Conservation (phyloP, 2,329 filamentous ascomycete genomes). For the Paecilomyces niveus region DNA sequence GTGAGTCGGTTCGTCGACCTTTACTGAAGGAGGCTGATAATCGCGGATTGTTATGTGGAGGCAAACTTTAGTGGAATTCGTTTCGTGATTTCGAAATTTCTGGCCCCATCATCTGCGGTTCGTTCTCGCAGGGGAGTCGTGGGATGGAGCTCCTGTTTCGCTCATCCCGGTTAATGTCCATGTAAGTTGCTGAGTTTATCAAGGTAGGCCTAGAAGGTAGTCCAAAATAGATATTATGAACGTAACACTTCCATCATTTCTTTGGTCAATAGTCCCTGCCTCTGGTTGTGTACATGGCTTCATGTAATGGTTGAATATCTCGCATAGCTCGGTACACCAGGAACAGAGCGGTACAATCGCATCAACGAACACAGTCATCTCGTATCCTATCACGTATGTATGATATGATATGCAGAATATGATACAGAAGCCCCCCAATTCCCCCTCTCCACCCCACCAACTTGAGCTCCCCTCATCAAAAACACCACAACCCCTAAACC, state of each 20-base stretch:
- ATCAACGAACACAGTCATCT: too few relatives aligned
- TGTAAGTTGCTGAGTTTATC: not conserved
- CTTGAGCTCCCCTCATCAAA: too few relatives aligned
- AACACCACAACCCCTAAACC: slow-evolving; percentile 7
- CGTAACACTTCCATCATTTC: too few relatives aligned
- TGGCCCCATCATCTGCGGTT: not conserved
- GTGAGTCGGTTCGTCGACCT: slow-evolving; percentile 19
- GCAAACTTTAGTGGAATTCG: not conserved
- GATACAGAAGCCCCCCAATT: not conserved
- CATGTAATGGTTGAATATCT: too few relatives aligned
- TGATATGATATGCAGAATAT: too few relatives aligned
- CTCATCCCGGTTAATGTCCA: not conserved
- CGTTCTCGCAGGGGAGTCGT: not conserved
- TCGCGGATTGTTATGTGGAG: slow-evolving; percentile 1
- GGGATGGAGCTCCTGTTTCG: not conserved
- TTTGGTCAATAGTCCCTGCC: too few relatives aligned
- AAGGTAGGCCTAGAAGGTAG: not conserved
- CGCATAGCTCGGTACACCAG: too few relatives aligned
- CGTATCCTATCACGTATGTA: too few relatives aligned
- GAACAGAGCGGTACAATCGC: too few relatives aligned
- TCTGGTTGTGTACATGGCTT: too few relatives aligned
- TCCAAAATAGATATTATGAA: not conserved
- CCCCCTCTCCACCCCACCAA: not conserved
- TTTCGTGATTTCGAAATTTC: not conserved
- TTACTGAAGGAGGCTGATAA: slow-evolving; percentile 12